These are phyloP conservation scores for Jamesozyma hellenica DNA, from an alignment of 805 yeast species.

Conservation along the genomic window DNA sequence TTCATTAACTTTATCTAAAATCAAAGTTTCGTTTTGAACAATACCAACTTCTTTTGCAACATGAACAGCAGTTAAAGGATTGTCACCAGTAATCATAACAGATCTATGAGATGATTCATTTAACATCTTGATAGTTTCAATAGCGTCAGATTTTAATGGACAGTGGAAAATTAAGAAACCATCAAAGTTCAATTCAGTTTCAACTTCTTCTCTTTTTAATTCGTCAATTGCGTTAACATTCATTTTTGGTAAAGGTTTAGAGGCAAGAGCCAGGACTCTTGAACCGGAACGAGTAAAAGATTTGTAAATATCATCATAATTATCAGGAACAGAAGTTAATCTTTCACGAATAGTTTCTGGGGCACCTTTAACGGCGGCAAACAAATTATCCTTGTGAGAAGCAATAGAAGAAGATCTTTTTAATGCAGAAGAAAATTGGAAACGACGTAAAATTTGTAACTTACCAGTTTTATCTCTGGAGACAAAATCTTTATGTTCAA, in stretches of 20 bases:
- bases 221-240: slow-evolving; percentile 43
- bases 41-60: slow-evolving; percentile 91
- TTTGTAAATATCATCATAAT: slow-evolving; percentile 78
- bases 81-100: slow-evolving; percentile 98
- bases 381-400: slow-evolving; percentile 41
- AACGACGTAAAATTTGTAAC: slow-evolving; percentile 75
- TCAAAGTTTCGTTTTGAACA: slow-evolving; percentile 71
- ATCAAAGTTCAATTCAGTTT: slow-evolving; percentile 63
- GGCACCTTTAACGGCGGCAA: slow-evolving; percentile 93
- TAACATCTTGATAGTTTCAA: slow-evolving; percentile 81
- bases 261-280: slow-evolving; percentile 91
- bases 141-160: slow-evolving; percentile 89
- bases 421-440: slow-evolving; percentile 92
- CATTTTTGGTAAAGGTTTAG: slow-evolving; percentile 54
- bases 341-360: slow-evolving; percentile 88
- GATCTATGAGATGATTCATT: slow-evolving; percentile 93
- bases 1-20: slow-evolving; percentile 76
- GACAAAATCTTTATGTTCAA: slow-evolving; percentile 66
- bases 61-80: slow-evolving; percentile 95
- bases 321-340: slow-evolving; percentile 58
- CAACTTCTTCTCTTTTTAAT: slow-evolving; percentile 66
- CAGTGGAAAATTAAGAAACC: slow-evolving; percentile 96
- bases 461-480: slow-evolving; percentile 37
- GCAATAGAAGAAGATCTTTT: slow-evolving; percentile 91
- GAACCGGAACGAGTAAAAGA: slow-evolving; percentile 91